These are phyloP conservation scores for Pyrenochaeta sp. DNA, from an alignment of 2,329 filamentous ascomycete genomes.

Conservation along the genomic window DNA sequence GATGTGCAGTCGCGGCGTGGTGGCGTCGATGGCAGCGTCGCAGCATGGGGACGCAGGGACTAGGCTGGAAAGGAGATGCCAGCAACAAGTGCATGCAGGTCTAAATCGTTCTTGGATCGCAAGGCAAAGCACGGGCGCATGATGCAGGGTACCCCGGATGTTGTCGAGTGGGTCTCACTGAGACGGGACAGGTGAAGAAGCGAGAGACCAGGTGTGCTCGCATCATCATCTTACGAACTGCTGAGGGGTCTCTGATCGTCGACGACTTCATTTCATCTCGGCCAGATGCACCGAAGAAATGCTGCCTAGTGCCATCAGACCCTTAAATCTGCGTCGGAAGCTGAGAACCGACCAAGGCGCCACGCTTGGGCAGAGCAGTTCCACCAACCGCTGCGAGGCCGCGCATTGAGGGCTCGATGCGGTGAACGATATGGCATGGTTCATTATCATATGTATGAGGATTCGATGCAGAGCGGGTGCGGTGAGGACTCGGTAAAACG, in stretches of 20 bases:
- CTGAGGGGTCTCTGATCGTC: constrained; percentile 17
- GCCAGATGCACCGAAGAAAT: no score
- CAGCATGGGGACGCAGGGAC: background rate
- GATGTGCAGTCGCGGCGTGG: background rate
- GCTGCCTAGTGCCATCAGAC: no score
- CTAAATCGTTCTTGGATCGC: constrained; percentile 3
- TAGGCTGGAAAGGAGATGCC: background rate
- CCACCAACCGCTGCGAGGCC: no score
- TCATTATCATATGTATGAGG: constrained; percentile 4
- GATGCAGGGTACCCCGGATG: constrained; percentile 20
- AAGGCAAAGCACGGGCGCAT: constrained; percentile 7
- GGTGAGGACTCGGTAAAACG: no score
- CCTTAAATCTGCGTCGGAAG: constrained; percentile 5
- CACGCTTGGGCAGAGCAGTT: no score
- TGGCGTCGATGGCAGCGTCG: constrained; percentile 2
- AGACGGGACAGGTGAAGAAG: constrained; percentile 9
- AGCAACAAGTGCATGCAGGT: no score
- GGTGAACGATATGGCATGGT: background rate
- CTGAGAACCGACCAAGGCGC: no score
- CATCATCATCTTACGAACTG: constrained; percentile 15
- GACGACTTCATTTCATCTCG: constrained; percentile 11
- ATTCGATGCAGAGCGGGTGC: background rate
- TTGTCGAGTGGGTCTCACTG: constrained; percentile 3
- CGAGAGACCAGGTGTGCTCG: constrained; percentile 10
- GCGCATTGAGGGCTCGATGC: no score